phyloP scores from a whole-genome alignment of 805 yeast genomes.

The Monosporozyma aerobia region DNA sequence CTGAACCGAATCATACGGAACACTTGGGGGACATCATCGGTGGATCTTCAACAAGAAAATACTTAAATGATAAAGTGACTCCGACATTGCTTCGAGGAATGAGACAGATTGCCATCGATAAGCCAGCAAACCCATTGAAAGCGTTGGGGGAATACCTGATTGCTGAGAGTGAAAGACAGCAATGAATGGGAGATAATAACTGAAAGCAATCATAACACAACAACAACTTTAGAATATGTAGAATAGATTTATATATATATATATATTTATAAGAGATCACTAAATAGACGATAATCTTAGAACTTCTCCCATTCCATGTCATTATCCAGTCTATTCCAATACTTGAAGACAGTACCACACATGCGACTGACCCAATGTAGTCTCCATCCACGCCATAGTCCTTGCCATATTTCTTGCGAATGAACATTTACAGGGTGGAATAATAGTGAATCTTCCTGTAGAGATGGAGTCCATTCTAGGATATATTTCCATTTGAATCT shows the following conservation, averaged over 20 bases:
- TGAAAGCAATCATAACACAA: background rate
- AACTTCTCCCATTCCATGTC: conserved; percentile 35
- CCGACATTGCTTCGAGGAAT: conserved; percentile 58
- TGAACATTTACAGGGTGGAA: conserved; percentile 4
- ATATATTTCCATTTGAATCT: conserved; percentile 73
- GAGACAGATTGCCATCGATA: conserved; percentile 40
- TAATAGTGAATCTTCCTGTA: conserved; percentile 2
- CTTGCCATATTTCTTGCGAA: conserved; percentile 9
- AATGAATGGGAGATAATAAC: background rate
- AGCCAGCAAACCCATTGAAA: conserved; percentile 48
- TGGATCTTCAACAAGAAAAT: conserved; percentile 64
- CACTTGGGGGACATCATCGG: conserved; percentile 45
- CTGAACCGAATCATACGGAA: background rate
- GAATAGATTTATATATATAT: background rate
- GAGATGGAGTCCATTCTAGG: background rate
- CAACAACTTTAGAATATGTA: background rate
- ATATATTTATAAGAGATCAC: conserved; percentile 1
- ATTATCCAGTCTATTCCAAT: conserved; percentile 43
- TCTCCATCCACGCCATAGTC: conserved; percentile 84
- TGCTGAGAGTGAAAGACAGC: conserved; percentile 22
- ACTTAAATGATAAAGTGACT: conserved; percentile 56
- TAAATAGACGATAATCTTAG: conserved; percentile 21
- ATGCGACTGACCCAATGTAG: conserved; percentile 69
- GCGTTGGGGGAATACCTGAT: conserved; percentile 48
- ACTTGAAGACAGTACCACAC: conserved; percentile 73